A percentile compares a stretch with the other conserved stretches of the same genome.
Conservation (phyloP, 129 eudicot species). For the Artemisia annua region DNA sequence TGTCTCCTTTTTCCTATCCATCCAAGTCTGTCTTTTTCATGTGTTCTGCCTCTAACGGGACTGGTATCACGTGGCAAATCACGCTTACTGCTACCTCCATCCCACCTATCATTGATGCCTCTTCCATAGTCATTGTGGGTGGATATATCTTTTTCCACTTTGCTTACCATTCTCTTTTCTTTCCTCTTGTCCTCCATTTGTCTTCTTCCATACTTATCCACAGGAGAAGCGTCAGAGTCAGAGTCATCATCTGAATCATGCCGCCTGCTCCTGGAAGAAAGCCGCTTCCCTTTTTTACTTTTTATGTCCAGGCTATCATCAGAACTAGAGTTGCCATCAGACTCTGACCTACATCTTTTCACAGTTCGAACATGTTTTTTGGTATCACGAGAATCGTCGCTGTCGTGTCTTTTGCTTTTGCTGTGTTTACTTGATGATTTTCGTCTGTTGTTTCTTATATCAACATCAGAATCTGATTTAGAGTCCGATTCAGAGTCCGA, state of each 20-base stretch:
- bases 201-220: conserved; percentile 25
- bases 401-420: conserved; percentile 41
- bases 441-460: conserved; percentile 31
- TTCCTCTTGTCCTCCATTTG: conserved; percentile 26
- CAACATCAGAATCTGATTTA: conserved; percentile 49
- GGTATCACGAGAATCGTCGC: conserved; percentile 31
- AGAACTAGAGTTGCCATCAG: conserved; percentile 36
- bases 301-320: conserved; percentile 25
- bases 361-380: conserved; percentile 33
- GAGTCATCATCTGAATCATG: conserved; percentile 54
- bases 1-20: conserved; percentile 22
- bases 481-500: no score
- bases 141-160: conserved; percentile 29
- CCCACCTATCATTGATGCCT: conserved; percentile 31
- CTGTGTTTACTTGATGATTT: conserved; percentile 38
- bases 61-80: conserved; percentile 26
- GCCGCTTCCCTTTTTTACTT: conserved; percentile 34
- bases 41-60: conserved; percentile 34
- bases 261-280: conserved; percentile 32
- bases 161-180: conserved; percentile 24
- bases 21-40: conserved; percentile 22
- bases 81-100: conserved; percentile 37
- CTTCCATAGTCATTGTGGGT: conserved; percentile 21
- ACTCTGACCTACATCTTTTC: conserved; percentile 23
- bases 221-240: conserved; percentile 29